These are phyloP conservation scores for Phytopythium chamaehyphon DNA, from an alignment of 352 stramenopile genomes.

Conservation along the genomic window DNA sequence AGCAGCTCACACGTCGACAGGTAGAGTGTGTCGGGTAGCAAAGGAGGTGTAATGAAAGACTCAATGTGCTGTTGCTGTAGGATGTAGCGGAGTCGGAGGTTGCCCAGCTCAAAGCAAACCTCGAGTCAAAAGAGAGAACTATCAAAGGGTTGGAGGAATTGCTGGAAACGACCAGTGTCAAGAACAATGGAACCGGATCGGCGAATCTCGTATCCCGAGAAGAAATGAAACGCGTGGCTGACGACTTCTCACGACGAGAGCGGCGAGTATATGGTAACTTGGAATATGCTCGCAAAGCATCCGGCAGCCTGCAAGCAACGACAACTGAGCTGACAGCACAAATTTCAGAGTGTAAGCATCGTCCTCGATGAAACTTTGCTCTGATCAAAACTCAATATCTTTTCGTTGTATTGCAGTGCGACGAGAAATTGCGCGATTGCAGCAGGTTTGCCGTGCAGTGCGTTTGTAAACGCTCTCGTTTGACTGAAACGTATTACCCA, in stretches of 20 bases:
- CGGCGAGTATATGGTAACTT: conserved; percentile 14
- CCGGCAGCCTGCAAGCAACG: conserved; percentile 9
- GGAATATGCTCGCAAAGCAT: conserved; percentile 14
- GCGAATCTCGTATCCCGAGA: neutral
- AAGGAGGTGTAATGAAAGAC: neutral
- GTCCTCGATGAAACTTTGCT: neutral
- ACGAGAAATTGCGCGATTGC: neutral
- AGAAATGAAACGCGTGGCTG: conserved; percentile 7
- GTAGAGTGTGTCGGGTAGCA: neutral
- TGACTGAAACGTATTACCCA: too few species aligned
- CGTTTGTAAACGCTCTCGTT: too few species aligned
- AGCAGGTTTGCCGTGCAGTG: neutral
- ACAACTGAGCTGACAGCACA: conserved; percentile 11
- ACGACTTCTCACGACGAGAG: conserved; percentile 9
- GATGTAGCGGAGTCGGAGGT: neutral
- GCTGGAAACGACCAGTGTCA: neutral
- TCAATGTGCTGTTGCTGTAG: neutral
- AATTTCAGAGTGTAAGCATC: conserved; percentile 14
- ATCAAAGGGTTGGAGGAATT: neutral
- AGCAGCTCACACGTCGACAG: neutral
- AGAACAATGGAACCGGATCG: neutral
- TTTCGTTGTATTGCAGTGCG: conserved; percentile 4
- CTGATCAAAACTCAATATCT: conserved; percentile 5
- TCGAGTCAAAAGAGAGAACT: neutral
- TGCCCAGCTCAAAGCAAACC: neutral